Base-by-base conservation (phyloP, 2,329 filamentous ascomycete species). In the Nannizziopsis barbatae region DNA sequence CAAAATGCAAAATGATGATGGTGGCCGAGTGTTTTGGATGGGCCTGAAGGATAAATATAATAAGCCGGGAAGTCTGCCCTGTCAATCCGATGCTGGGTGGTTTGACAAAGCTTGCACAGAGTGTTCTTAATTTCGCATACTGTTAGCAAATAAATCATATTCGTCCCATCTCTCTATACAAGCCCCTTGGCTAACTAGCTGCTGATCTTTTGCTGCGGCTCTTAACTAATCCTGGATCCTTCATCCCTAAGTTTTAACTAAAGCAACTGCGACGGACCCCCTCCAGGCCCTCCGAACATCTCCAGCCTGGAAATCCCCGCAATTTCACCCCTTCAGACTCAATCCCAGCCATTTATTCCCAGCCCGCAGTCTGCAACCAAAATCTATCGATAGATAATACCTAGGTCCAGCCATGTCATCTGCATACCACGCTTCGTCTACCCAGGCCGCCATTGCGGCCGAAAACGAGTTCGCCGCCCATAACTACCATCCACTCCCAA, bases 401-500 rank as follows among this genome's bases (percentile, higher is more conserved):
- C 22, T 27, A 3, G 22, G 3, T 8, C 20, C 35, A 42, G 39
- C 31, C 37, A 40, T 45, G 43, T 41, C 49, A 11, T 47, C 49
- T 2, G 27, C 43, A 52, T 80, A 79, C 72, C 92, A 95, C 71
- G 77, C 87, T 48, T 66, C 84, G 15, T 88, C 90, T 20, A 89
- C 88, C 38, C 72, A 81, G 50, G 74, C 77, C 58, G 90, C 92
- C 59, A 93, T 95, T 65, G 71, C 80, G 46, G 72, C 81, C 46
- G 92, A 98, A 72, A 75, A 86, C 61, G 74, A 85, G 64, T 90
- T 79, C 67, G 92, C 92, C 43, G 92, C 92, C 42, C 92, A 98
- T 79, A 98, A 98, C 75, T 98, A 98, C 75, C 89, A 96, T 69
- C 92, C 92, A 12, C 79, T 98, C 2, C 92, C 92, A 36, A 82